Evolutionary conservation across 1,284 basidiomycete genomes (phyloP).

Genomic region (Sporisorium reilianum): DNA sequence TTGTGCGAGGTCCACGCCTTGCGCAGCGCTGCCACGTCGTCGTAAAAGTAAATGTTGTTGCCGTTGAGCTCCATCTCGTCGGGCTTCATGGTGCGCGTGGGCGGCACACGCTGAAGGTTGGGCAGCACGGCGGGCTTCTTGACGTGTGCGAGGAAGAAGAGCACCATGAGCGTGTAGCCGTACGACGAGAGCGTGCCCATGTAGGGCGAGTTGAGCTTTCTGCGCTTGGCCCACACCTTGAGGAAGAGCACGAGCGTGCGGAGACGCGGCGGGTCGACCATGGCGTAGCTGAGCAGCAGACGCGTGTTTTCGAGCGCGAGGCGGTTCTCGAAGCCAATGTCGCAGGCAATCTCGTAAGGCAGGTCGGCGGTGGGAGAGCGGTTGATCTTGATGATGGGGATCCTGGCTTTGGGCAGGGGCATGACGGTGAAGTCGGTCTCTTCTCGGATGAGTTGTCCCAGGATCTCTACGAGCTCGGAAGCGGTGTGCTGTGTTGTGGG

Average conservation of each 20-base stretch:
- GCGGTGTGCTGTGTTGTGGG: constrained; percentile 71
- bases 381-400: constrained; percentile 97
- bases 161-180: constrained; percentile 95
- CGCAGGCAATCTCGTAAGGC: constrained; percentile 80
- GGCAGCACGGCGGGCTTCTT: constrained; percentile 73
- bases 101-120: constrained; percentile 70
- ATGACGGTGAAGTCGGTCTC: constrained; percentile 99
- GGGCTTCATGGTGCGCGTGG: constrained; percentile 54
- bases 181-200: constrained; percentile 96
- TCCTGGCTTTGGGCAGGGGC: constrained; percentile 93
- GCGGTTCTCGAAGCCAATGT: constrained; percentile 98
- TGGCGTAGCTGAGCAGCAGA: constrained; percentile 94
- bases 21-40: constrained; percentile 91
- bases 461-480: constrained; percentile 90
- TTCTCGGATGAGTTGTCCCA: constrained; percentile 91
- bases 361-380: constrained; percentile 87
- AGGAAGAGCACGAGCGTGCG: constrained; percentile 95
- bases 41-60: constrained; percentile 82
- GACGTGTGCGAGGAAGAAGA: constrained; percentile 96
- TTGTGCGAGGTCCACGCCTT: constrained; percentile 95
- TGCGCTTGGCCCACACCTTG: constrained; percentile 98
- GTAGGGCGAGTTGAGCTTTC: constrained; percentile 98
- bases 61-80: constrained; percentile 82
- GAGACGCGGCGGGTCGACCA: constrained; percentile 93
- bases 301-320: constrained; percentile 97